phyloP scores from a whole-genome alignment of 2,329 filamentous ascomycete species.

The Aspergillus ruber region DNA sequence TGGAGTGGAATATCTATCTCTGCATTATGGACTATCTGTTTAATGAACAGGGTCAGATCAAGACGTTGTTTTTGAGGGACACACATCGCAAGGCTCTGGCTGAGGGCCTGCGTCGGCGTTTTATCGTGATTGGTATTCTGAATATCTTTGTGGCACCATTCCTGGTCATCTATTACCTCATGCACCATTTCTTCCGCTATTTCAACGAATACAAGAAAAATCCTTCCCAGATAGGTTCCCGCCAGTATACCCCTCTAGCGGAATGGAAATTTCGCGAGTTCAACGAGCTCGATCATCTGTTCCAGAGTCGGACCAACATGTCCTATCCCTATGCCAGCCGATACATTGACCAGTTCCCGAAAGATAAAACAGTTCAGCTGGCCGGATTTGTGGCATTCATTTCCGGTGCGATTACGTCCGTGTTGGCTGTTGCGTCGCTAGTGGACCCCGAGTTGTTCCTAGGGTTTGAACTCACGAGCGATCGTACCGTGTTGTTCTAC shows the following conservation, averaged over 20 bases:
- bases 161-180: slow-evolving; percentile 74
- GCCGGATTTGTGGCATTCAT: slow-evolving; percentile 83
- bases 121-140: slow-evolving; percentile 76
- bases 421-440: slow-evolving; percentile 77
- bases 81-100: slow-evolving; percentile 74
- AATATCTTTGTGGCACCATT: slow-evolving; percentile 84
- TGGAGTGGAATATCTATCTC: slow-evolving; percentile 88
- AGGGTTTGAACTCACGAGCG: slow-evolving; percentile 82
- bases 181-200: slow-evolving; percentile 90
- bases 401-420: slow-evolving; percentile 75
- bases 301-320: slow-evolving; percentile 84
- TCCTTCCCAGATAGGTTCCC: slow-evolving; percentile 74
- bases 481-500: slow-evolving; percentile 86
- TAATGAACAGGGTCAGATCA: slow-evolving; percentile 79
- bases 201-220: slow-evolving; percentile 98
- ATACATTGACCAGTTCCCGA: slow-evolving; percentile 94
- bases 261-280: slow-evolving; percentile 99
- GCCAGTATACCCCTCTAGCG: slow-evolving; percentile 85
- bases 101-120: slow-evolving; percentile 66
- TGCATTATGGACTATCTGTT: slow-evolving; percentile 93
- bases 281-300: slow-evolving; percentile 91
- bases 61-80: slow-evolving; percentile 76
- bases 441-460: slow-evolving; percentile 87
- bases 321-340: slow-evolving; percentile 87
- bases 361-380: slow-evolving; percentile 82